phyloP scores from a whole-genome alignment of 2,329 filamentous ascomycete genomes.

The Fusarium sp. region DNA sequence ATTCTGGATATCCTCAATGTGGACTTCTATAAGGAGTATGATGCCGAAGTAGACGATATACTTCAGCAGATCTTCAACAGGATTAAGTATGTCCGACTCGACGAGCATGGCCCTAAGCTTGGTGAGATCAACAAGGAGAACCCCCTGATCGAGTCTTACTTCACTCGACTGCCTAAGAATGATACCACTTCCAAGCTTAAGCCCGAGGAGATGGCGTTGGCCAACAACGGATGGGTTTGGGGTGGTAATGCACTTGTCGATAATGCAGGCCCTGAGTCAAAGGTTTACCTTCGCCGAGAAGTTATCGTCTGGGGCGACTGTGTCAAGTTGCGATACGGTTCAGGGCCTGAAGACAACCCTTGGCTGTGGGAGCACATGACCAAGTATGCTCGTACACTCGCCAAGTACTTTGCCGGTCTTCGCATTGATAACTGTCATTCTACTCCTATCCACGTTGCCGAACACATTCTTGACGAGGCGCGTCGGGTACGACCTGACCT shows the following conservation, averaged over 20 bases:
- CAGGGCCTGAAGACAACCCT: conserved; percentile 83
- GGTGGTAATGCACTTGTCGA: conserved; percentile 93
- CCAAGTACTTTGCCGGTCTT: conserved; percentile 94
- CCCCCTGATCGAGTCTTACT: conserved; percentile 93
- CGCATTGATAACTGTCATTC: conserved; percentile 99
- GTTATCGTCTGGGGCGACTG: conserved; percentile 99
- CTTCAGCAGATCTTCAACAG: conserved; percentile 93
- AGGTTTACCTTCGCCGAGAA: conserved; percentile 93
- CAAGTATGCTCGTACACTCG: conserved; percentile 89
- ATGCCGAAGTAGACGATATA: conserved; percentile 83
- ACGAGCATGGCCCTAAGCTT: conserved; percentile 87
- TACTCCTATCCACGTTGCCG: conserved; percentile 92
- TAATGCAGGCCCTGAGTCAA: conserved; percentile 89
- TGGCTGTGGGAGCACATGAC: conserved; percentile 98
- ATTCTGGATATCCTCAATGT: conserved; percentile 89
- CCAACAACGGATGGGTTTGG: conserved; percentile 99
- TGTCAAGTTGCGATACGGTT: conserved; percentile 94
- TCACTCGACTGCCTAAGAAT: conserved; percentile 87
- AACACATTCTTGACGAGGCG: conserved; percentile 95
- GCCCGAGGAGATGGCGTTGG: conserved; percentile 81
- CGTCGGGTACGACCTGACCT: conserved; percentile 86
- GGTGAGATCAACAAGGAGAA: conserved; percentile 81
- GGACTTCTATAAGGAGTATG: conserved; percentile 91
- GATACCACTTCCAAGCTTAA: conserved; percentile 81
- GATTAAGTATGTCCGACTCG: conserved; percentile 94